Percentiles rank a stretch among this genome's conserved stretches.
Evolutionary conservation across 805 yeast genomes (phyloP).

Genomic region (Pachysolen tannophilus): DNA sequence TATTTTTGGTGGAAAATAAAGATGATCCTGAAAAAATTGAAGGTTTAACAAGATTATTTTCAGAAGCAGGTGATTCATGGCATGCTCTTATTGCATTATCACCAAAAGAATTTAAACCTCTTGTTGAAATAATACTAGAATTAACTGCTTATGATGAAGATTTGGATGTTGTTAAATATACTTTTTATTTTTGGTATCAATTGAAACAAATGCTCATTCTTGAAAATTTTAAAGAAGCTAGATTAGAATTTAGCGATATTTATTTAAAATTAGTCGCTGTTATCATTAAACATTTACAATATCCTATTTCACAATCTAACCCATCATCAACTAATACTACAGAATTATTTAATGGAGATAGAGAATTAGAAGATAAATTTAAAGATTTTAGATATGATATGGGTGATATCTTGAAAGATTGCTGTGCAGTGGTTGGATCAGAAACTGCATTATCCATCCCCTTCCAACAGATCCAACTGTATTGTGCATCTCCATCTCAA

Average conservation of each 20-base stretch:
- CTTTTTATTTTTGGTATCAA: conserved; percentile 88
- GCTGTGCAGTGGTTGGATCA: conserved; percentile 87
- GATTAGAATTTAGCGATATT: conserved; percentile 40
- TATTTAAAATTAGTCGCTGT: conserved; percentile 52
- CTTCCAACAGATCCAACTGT: conserved; percentile 44
- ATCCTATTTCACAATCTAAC: conserved; percentile 42
- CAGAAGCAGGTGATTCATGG: conserved; percentile 96
- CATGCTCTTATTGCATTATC: conserved; percentile 71
- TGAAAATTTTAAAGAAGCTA: conserved; percentile 48
- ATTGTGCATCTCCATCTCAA: conserved; percentile 20
- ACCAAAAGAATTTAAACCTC: conserved; percentile 60
- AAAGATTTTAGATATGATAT: conserved; percentile 91
- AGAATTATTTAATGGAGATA: conserved; percentile 54
- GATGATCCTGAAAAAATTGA: conserved; percentile 63
- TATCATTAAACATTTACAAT: conserved; percentile 62
- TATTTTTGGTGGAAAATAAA: conserved; percentile 35
- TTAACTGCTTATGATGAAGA: conserved; percentile 73
- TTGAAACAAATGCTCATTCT: conserved; percentile 64
- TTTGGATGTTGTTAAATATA: conserved; percentile 80
- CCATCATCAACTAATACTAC: conserved; percentile 20
- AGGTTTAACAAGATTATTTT: conserved; percentile 67
- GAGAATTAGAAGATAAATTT: conserved; percentile 86
- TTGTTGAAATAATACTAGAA: conserved; percentile 66
- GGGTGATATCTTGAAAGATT: conserved; percentile 96
- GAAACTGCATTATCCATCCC: conserved; percentile 64